Percentiles rank a stretch among this genome's conserved stretches.
phyloP scores from a whole-genome alignment of 345 rosid species.

The Alliaria petiolata region DNA sequence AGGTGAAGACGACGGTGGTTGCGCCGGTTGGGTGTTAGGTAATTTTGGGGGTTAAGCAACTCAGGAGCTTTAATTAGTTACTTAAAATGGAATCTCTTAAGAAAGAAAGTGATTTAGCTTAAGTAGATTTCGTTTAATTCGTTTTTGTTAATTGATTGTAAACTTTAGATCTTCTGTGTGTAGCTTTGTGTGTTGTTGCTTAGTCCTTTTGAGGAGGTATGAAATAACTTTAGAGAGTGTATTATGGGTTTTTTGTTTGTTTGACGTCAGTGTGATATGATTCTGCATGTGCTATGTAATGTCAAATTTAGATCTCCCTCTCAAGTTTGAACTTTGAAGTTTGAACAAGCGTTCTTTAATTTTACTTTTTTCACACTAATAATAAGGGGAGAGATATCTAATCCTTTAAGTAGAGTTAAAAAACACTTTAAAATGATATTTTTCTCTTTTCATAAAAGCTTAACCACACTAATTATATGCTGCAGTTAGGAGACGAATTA shows the following conservation, averaged over 20 bases:
- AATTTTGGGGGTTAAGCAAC: not conserved
- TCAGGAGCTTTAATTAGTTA: not conserved
- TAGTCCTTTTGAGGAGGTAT: no score
- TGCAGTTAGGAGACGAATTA: not conserved
- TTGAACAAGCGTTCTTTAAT: not conserved
- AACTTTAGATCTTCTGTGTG: not conserved
- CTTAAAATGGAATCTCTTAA: not conserved
- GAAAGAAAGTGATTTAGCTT: no score
- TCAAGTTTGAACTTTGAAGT: not conserved
- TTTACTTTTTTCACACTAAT: no score
- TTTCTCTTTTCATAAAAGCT: no score
- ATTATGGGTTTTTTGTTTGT: no score
- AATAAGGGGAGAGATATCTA: no score
- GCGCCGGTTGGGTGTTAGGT: conserved; percentile 56
- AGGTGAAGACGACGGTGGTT: conserved; percentile 57
- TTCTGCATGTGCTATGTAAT: not conserved
- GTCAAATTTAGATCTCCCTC: not conserved
- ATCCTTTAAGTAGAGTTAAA: no score
- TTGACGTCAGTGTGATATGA: no score
- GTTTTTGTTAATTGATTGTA: not conserved
- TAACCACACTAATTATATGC: not conserved
- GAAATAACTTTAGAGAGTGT: no score
- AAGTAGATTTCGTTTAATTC: not conserved
- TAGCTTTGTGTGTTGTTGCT: not conserved
- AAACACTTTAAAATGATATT: no score